phyloP scores from a whole-genome alignment of 371 early-diverging fungal genomes.

The Mucor velutinosus region DNA sequence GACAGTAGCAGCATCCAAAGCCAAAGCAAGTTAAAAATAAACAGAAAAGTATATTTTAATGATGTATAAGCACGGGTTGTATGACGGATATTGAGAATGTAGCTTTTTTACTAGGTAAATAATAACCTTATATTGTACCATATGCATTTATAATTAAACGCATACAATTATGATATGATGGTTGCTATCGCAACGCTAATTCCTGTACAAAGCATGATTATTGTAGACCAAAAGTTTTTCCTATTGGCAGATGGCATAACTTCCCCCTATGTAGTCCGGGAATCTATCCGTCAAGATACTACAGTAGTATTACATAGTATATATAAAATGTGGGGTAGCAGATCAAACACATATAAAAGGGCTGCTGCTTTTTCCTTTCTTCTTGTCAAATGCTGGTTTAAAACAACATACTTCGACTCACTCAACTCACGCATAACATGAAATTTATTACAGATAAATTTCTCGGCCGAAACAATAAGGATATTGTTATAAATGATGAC shows the following conservation, averaged over 20 bases:
- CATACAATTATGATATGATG: constrained; percentile 1
- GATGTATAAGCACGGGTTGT: not conserved
- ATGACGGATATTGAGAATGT: constrained; percentile 4
- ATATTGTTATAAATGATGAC: constrained; percentile 3
- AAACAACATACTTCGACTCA: not conserved
- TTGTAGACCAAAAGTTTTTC: not conserved
- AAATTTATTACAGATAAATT: not conserved
- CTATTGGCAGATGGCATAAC: not conserved
- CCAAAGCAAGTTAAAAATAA: constrained; percentile 11
- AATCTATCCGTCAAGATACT: not conserved
- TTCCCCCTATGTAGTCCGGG: not conserved
- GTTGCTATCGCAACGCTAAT: not conserved
- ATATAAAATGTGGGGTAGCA: not conserved
- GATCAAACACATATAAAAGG: not conserved
- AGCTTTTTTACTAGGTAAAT: not conserved
- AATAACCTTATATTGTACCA: not conserved
- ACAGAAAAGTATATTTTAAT: not conserved
- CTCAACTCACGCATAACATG: not conserved
- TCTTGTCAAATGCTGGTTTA: not conserved
- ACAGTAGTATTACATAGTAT: not conserved
- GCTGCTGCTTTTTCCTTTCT: not conserved
- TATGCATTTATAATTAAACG: not conserved
- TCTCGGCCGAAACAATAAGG: not conserved
- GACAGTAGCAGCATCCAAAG: not conserved
- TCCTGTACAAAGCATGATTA: not conserved